phyloP scores from a whole-genome alignment of 2,329 filamentous ascomycete species.

The Calonectria pteridis region DNA sequence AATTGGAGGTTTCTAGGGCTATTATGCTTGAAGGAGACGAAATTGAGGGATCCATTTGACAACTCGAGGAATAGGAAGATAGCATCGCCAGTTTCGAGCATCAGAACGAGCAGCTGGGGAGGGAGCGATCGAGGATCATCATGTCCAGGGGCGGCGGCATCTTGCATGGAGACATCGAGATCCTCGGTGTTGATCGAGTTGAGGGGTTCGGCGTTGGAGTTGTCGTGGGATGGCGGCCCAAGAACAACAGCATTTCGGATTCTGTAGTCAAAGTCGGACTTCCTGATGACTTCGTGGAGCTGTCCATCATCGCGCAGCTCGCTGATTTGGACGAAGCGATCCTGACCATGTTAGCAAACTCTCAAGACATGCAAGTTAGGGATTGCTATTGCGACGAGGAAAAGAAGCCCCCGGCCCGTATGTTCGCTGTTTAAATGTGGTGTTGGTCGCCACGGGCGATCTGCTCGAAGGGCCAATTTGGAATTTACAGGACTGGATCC shows the following conservation, averaged over 20 bases:
- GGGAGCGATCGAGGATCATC: conserved; percentile 60
- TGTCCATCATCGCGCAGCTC: conserved; percentile 78
- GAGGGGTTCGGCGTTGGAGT: conserved; percentile 36
- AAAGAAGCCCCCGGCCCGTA: background rate
- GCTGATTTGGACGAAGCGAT: conserved; percentile 84
- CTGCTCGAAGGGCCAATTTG: background rate
- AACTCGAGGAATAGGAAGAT: conserved; percentile 79
- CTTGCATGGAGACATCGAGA: conserved; percentile 53
- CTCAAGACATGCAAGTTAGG: background rate
- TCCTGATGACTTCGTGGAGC: conserved; percentile 81
- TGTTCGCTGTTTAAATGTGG: background rate
- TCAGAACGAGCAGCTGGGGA: conserved; percentile 84
- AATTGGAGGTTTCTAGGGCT: conserved; percentile 70
- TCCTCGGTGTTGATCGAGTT: conserved; percentile 55
- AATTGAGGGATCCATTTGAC: conserved; percentile 63
- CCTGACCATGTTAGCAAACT: conserved; percentile 57
- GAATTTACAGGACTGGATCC: background rate
- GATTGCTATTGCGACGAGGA: background rate
- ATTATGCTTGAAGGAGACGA: conserved; percentile 70
- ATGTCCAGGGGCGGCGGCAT: conserved; percentile 34
- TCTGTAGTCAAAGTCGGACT: conserved; percentile 80
- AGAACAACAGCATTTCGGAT: conserved; percentile 86
- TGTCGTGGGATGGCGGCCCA: conserved; percentile 60
- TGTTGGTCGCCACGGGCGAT: too few species aligned
- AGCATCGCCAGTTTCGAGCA: conserved; percentile 78